Conservation (phyloP, 768 basidiomycete genomes). For the Mycena haematopus region DNA sequence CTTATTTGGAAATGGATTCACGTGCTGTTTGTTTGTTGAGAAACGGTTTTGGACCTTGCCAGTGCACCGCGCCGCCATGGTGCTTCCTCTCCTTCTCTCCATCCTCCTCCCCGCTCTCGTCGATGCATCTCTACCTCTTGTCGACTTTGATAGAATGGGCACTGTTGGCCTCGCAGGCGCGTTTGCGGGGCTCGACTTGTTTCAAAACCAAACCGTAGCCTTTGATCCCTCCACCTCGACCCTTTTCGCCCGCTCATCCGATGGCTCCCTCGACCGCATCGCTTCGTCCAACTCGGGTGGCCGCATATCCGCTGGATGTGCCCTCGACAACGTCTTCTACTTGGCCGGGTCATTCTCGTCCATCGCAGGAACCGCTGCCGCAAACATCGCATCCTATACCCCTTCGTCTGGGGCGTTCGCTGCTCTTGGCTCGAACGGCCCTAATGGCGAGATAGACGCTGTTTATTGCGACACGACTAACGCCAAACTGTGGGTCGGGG, state of each 20-base stretch:
- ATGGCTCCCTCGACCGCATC: conserved; percentile 72
- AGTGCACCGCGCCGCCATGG: conserved; percentile 22
- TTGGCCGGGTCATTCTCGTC: conserved; percentile 86
- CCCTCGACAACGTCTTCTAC: conserved; percentile 72
- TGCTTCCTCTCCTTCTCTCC: conserved; percentile 33
- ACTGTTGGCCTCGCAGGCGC: conserved; percentile 87
- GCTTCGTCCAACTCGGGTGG: conserved; percentile 86
- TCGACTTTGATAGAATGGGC: conserved; percentile 88
- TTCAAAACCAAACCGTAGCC: conserved; percentile 61
- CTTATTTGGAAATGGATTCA: not conserved
- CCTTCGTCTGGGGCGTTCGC: conserved; percentile 63
- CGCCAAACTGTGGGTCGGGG: conserved; percentile 80
- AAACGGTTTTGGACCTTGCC: conserved; percentile 5
- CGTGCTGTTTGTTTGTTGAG: conserved; percentile 13
- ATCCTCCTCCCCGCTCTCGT: conserved; percentile 39
- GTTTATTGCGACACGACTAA: conserved; percentile 77
- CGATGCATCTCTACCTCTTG: conserved; percentile 54
- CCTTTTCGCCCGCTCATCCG: conserved; percentile 65
- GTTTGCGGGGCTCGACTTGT: conserved; percentile 86
- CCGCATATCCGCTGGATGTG: conserved; percentile 74
- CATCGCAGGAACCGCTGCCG: conserved; percentile 61
- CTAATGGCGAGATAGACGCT: conserved; percentile 76
- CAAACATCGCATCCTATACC: conserved; percentile 81
- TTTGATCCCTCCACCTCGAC: conserved; percentile 79
- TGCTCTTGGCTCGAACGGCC: conserved; percentile 68